Base-by-base conservation (phyloP, 2,329 filamentous ascomycete species). In the Harringtonia lauricola region DNA sequence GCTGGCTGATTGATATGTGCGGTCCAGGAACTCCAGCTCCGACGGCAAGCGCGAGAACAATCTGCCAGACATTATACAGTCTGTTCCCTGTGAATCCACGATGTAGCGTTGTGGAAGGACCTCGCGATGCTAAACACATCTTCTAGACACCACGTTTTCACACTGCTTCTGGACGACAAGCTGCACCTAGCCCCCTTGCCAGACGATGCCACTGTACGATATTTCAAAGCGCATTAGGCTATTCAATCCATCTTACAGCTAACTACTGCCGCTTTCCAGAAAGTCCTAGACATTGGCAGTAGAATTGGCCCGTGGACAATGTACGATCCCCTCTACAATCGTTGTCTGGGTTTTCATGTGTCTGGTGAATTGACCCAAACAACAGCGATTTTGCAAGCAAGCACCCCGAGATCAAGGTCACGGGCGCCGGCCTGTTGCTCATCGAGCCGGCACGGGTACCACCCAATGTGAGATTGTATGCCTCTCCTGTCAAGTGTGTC, bases 381-480 rank as follows among this genome's bases (percentile, higher is more conserved):
- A n/a, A n/a, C 15, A 77, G 78, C 48, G 74, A 76, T 49, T 59
- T 64, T 44, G 57, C 63, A 49, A 56, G 71, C 42, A 48, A 63
- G 7, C 66, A 67, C 33, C 68, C 70, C 24, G 54, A 61, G 49
- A 63, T 54, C 49, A 62, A 55, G 61, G 74, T 58, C 12, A 66
- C 66, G 37, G 73, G 74, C 21, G 73, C 71, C 15, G 73, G 78
- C 53, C 60, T 78, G 14, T 74, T 71, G 9, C 71, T 73, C 1
- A 74, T 75, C 13, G 73, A 77, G 49, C 71, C 73, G 1, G 60
- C 58, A n/a, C 72, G 71, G 60, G 66, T 79, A 1, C 75, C 76
- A 5, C 64, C 67, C 30, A 82, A 81, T 34, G 22, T 57, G 29
- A 61, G 62, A 18, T 77, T 76, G 36, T 44, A 29, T 40, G 41